Evolutionary conservation across 257 asterid genomes (phyloP).

Genomic region (Nyctanthes arbortristis): DNA sequence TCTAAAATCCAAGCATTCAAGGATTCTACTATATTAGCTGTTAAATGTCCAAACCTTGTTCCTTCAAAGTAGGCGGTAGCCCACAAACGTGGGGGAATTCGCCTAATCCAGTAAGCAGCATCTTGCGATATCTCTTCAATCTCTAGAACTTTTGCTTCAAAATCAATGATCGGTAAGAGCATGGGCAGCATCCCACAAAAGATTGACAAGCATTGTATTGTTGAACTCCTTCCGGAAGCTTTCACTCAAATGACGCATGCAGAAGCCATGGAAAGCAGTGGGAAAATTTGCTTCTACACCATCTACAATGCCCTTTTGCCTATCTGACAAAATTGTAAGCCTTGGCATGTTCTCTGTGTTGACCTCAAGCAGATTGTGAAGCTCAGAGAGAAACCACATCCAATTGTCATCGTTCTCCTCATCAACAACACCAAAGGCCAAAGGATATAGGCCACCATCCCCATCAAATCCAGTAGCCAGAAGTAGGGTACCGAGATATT

Average conservation of each 20-base stretch:
- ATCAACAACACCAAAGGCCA: slow-evolving; percentile 94
- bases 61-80: slow-evolving; percentile 92
- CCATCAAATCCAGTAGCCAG: slow-evolving; percentile 96
- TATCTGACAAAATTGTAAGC: slow-evolving; percentile 85
- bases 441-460: slow-evolving; percentile 85
- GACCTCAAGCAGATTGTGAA: slow-evolving; percentile 77
- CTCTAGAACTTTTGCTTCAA: slow-evolving; percentile 71
- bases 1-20: slow-evolving; percentile 75
- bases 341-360: slow-evolving; percentile 96
- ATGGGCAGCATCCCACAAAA: slow-evolving; percentile 89
- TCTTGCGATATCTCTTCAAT: slow-evolving; percentile 89
- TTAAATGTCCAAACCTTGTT: slow-evolving; percentile 80
- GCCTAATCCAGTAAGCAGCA: slow-evolving; percentile 88
- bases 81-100: slow-evolving; percentile 79
- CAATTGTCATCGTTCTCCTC: slow-evolving; percentile 90
- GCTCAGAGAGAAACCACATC: slow-evolving; percentile 99
- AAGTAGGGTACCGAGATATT: slow-evolving; percentile 85
- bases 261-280: slow-evolving; percentile 89
- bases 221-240: slow-evolving; percentile 88
- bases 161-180: slow-evolving; percentile 74
- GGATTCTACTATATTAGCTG: slow-evolving; percentile 72
- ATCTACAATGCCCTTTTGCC: slow-evolving; percentile 80
- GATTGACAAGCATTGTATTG: slow-evolving; percentile 80
- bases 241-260: slow-evolving; percentile 92
- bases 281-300: slow-evolving; percentile 92